Evolutionary conservation across 2,329 filamentous ascomycete genomes (phyloP), one percentile per base, ranked within the genome.

Genomic region (Cytospora mali): DNA sequence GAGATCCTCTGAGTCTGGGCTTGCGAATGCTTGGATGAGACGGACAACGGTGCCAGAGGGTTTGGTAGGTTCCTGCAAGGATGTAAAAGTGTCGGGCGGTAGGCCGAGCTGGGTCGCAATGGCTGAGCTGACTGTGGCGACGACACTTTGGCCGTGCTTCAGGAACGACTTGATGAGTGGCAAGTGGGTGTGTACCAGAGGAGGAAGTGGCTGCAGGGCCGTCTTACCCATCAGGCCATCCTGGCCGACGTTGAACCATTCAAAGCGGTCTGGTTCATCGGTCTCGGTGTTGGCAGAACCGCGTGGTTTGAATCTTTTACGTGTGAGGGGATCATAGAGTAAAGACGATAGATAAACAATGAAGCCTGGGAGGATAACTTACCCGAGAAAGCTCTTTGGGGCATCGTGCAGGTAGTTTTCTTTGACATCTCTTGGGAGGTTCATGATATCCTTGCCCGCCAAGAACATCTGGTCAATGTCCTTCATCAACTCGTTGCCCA

Each of bases 171-270:
- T 64, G 39, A 65, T 49, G 2, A 64, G 54, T 10, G 16, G 52
- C 28, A 64, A 56, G 35, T 61, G n/a, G 13, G 52, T 46, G 48
- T 58, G 29, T 31, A 67, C 39, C 25, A 61, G 64, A 2, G 35
- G 56, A 54, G 62, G 68, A 18, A 67, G 67, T 48, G 31, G 55
- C 46, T 64, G 64, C 21, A 67, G 58, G 10, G 66, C 52, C 11
- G 61, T 49, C n/a, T 66, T 69, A 0, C 69, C 72, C 28, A 73
- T 63, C 6, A 75, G 62, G 23, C 72, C 70, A 50, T 75, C 72
- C 58, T 73, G 71, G 33, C 66, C 69, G 14, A 75, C 54, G 55
- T 69, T 71, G 66, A 72, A 74, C 52, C 69, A 68, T 42, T 75
- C 70, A 31, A 69, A 71, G 18, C 68, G 69, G 61, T 73, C 71